Percentiles rank a stretch among this genome's conserved stretches.
Conservation (phyloP, 225 moss, liverwort and hornwort species). For the Lunularia cruciata region DNA sequence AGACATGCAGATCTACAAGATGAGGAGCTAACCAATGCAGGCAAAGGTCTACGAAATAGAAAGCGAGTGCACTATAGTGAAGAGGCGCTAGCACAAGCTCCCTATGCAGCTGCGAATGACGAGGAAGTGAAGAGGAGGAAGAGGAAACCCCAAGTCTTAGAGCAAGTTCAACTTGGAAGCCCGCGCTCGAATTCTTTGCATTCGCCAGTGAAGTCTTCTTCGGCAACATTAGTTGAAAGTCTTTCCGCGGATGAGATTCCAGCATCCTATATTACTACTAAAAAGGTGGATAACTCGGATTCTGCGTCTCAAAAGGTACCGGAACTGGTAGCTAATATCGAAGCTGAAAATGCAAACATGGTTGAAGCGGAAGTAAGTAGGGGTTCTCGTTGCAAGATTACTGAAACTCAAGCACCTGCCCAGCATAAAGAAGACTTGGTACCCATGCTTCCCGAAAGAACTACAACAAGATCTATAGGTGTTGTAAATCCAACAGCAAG, state of each 20-base stretch:
- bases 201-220: conserved; percentile 20
- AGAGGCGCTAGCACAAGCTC: conserved; percentile 37
- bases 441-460: neutral
- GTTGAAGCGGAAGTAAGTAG: neutral
- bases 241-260: conserved; percentile 4
- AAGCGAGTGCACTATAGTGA: conserved; percentile 51
- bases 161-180: conserved; percentile 7
- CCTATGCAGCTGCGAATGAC: conserved; percentile 26
- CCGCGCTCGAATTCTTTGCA: neutral
- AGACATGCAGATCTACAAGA: conserved; percentile 33
- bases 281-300: neutral
- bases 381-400: neutral
- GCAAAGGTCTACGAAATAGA: conserved; percentile 40
- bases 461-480: neutral
- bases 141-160: conserved; percentile 23
- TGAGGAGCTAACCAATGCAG: conserved; percentile 21
- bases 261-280: neutral
- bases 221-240: neutral
- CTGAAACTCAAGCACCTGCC: neutral
- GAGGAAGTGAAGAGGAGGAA: conserved; percentile 31
- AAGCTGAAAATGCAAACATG: neutral
- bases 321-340: neutral
- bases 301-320: neutral
- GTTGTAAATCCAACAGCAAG: conserved; percentile 8
- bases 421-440: neutral